These are phyloP conservation scores for Suillus bovinus DNA, from an alignment of 768 basidiomycete genomes.

Conservation along the genomic window DNA sequence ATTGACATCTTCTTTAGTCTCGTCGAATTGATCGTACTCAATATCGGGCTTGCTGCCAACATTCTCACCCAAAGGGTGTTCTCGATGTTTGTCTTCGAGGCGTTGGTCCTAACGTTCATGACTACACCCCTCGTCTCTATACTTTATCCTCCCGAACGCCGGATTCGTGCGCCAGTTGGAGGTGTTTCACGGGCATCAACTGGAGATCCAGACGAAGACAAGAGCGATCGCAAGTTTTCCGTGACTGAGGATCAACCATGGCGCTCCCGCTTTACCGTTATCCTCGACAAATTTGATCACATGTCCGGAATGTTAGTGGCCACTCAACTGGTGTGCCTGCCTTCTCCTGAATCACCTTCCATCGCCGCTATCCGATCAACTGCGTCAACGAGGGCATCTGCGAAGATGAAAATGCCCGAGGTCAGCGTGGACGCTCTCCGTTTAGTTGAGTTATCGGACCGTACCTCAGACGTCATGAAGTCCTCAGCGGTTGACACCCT, in stretches of 20 bases:
- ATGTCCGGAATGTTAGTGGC: slow-evolving; percentile 89
- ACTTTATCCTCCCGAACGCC: slow-evolving; percentile 66
- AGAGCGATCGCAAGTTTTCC: neutral
- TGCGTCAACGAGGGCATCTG: slow-evolving; percentile 5
- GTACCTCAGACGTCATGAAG: slow-evolving; percentile 85
- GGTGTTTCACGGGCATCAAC: slow-evolving; percentile 14
- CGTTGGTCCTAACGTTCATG: slow-evolving; percentile 81
- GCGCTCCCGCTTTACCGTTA: slow-evolving; percentile 64
- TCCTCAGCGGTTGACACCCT: slow-evolving; percentile 74
- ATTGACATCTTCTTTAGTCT: slow-evolving; percentile 47
- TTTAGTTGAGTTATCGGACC: slow-evolving; percentile 84
- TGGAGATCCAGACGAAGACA: slow-evolving; percentile 6
- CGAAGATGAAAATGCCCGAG: slow-evolving; percentile 4
- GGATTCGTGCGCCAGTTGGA: slow-evolving; percentile 50
- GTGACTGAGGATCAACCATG: slow-evolving; percentile 12
- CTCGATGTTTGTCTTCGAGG: slow-evolving; percentile 93
- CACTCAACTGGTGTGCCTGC: slow-evolving; percentile 71
- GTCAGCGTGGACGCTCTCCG: slow-evolving; percentile 72
- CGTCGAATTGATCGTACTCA: slow-evolving; percentile 94
- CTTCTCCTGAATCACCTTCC: slow-evolving; percentile 9
- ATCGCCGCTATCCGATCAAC: neutral
- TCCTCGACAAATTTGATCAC: slow-evolving; percentile 91
- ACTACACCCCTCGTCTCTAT: slow-evolving; percentile 76
- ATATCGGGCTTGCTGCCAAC: slow-evolving; percentile 81
- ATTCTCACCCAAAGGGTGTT: slow-evolving; percentile 82